Percentiles rank a stretch among this genome's conserved stretches.
phyloP scores from a whole-genome alignment of 1,284 basidiomycete genomes.

The Mycena sp. region DNA sequence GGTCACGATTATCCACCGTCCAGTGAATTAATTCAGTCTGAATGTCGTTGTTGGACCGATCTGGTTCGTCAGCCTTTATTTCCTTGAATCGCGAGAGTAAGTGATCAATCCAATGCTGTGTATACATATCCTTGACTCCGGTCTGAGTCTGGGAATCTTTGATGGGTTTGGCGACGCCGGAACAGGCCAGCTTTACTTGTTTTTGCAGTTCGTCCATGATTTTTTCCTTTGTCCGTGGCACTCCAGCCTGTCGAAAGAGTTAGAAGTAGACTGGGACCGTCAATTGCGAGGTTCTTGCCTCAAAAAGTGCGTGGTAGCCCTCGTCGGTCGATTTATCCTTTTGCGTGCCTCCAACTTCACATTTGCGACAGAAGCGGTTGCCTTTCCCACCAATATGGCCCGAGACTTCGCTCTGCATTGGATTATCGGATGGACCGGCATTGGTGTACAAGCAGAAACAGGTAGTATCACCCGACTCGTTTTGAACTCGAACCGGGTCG shows the following conservation, averaged over 20 bases:
- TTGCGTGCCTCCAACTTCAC: slow-evolving; percentile 32
- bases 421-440: slow-evolving; percentile 34
- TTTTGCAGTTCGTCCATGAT: background rate
- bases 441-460: background rate
- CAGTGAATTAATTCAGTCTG: slow-evolving; percentile 31
- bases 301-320: slow-evolving; percentile 31
- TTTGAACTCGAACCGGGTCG: background rate
- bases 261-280: too few relatives aligned
- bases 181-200: background rate
- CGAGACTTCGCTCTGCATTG: too few relatives aligned
- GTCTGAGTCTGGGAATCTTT: background rate
- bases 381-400: slow-evolving; percentile 35
- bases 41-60: background rate
- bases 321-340: slow-evolving; percentile 30
- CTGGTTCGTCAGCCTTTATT: background rate
- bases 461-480: background rate
- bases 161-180: background rate
- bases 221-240: background rate
- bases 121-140: slow-evolving; percentile 12
- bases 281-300: background rate
- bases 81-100: background rate
- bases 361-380: slow-evolving; percentile 35
- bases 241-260: background rate
- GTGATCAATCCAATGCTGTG: background rate
- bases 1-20: slow-evolving; percentile 9